These are phyloP conservation scores for Pistacia atlantica DNA, from an alignment of 345 rosid species.

Conservation along the genomic window DNA sequence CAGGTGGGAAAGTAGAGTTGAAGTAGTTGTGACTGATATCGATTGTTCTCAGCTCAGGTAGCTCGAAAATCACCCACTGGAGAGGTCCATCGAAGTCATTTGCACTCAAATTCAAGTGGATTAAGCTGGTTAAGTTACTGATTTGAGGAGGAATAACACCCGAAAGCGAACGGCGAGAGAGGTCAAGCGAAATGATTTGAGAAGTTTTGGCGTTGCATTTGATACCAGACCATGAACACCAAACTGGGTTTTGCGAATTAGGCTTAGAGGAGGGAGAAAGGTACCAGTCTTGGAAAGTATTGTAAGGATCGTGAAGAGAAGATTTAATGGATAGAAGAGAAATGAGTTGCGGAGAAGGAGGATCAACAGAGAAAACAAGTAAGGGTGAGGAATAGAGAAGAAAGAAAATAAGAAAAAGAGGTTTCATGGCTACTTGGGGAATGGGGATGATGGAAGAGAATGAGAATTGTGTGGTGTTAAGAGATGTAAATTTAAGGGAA, in stretches of 20 bases:
- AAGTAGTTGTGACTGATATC: slow-evolving; percentile 89
- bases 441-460: slow-evolving; percentile 30
- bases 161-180: slow-evolving; percentile 71
- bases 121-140: slow-evolving; percentile 53
- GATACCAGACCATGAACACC: slow-evolving; percentile 95
- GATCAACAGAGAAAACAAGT: slow-evolving; percentile 29
- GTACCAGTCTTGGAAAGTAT: slow-evolving; percentile 75
- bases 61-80: slow-evolving; percentile 57
- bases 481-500: slow-evolving; percentile 60
- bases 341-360: slow-evolving; percentile 55
- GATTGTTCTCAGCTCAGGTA: slow-evolving; percentile 53
- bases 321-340: slow-evolving; percentile 77
- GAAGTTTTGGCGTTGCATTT: slow-evolving; percentile 54
- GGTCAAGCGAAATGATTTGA: slow-evolving; percentile 70
- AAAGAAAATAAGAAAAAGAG: slow-evolving; percentile 34
- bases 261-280: slow-evolving; percentile 32
- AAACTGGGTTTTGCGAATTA: slow-evolving; percentile 36
- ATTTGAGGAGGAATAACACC: slow-evolving; percentile 68
- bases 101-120: slow-evolving; percentile 70
- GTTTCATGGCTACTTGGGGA: slow-evolving; percentile 50
- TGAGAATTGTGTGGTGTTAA: slow-evolving; percentile 24
- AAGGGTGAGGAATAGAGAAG: slow-evolving; percentile 23
- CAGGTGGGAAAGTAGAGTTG: slow-evolving; percentile 69
- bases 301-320: slow-evolving; percentile 57
- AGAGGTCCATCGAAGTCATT: slow-evolving; percentile 66